Evolutionary conservation across 495 filamentous ascomycete species (phyloP).

Genomic region (Tuber microsphaerosporum): DNA sequence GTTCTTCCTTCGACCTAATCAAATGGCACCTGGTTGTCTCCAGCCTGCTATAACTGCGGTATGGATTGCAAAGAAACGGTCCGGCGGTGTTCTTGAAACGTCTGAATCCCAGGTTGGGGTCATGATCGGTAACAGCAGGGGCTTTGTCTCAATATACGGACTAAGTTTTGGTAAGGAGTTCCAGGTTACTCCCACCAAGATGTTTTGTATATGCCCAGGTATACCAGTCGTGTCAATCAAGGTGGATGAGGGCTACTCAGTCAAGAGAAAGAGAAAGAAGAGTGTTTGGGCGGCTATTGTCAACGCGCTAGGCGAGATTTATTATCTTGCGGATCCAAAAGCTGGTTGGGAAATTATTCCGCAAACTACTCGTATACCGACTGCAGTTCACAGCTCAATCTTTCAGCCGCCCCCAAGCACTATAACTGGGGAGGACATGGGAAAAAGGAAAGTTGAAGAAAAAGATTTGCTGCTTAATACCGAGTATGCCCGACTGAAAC

Average conservation of each 20-base stretch:
- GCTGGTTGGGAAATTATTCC: slow-evolving; percentile 55
- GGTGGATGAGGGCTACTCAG: slow-evolving; percentile 72
- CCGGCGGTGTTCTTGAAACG: slow-evolving; percentile 57
- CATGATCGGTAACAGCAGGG: slow-evolving; percentile 73
- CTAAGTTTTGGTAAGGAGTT: slow-evolving; percentile 61
- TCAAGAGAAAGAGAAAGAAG: slow-evolving; percentile 57
- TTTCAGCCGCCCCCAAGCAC: slow-evolving; percentile 33
- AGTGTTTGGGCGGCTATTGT: slow-evolving; percentile 80
- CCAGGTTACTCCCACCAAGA: slow-evolving; percentile 60
- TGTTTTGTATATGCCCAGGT: slow-evolving; percentile 77
- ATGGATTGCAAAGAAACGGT: slow-evolving; percentile 77
- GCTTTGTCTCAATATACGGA: slow-evolving; percentile 76
- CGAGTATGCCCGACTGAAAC: slow-evolving; percentile 70
- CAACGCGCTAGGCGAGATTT: slow-evolving; percentile 89
- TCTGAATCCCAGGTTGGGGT: slow-evolving; percentile 76
- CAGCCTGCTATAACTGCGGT: slow-evolving; percentile 58
- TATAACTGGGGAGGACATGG: slow-evolving; percentile 61
- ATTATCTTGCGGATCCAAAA: slow-evolving; percentile 70
- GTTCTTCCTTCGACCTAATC: slow-evolving; percentile 24
- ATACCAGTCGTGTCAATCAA: slow-evolving; percentile 82
- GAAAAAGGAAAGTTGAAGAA: slow-evolving; percentile 71
- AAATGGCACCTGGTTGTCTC: slow-evolving; percentile 20
- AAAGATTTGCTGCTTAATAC: slow-evolving; percentile 54
- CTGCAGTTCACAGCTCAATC: slow-evolving; percentile 50
- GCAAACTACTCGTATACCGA: slow-evolving; percentile 48